Evolutionary conservation across 2,329 filamentous ascomycete species (phyloP).

Genomic region (Gnomoniopsis smithogilvyi): DNA sequence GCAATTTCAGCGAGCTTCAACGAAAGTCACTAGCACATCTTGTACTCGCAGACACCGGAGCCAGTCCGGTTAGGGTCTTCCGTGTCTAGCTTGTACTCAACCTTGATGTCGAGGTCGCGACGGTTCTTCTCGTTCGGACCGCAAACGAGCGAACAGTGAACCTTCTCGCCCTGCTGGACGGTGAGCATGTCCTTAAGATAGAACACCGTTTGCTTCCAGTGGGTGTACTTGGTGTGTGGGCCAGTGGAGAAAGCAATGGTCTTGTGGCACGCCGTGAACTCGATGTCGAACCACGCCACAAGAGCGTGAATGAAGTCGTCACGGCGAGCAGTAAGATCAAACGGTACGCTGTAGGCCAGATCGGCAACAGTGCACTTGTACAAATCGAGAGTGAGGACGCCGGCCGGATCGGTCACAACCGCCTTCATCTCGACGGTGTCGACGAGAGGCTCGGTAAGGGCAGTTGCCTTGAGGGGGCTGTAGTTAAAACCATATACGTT

Average conservation of each 20-base stretch:
- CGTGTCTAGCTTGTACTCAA: constrained; percentile 79
- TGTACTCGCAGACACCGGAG: constrained; percentile 74
- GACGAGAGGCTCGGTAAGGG: constrained; percentile 91
- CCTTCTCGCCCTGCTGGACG: constrained; percentile 79
- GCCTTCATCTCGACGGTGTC: constrained; percentile 98
- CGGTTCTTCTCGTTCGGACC: constrained; percentile 92
- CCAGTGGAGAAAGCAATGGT: constrained; percentile 95
- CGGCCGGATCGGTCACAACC: constrained; percentile 85
- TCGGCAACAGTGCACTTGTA: constrained; percentile 85
- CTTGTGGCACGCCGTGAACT: constrained; percentile 98
- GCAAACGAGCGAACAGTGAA: constrained; percentile 72
- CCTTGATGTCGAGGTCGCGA: constrained; percentile 87
- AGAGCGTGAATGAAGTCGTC: constrained; percentile 95
- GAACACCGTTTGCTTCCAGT: constrained; percentile 99
- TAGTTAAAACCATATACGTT: constrained; percentile 99
- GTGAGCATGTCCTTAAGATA: constrained; percentile 93
- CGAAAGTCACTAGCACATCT: constrained; percentile 56
- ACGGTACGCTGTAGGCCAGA: constrained; percentile 78
- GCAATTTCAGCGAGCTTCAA: background rate
- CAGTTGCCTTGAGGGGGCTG: constrained; percentile 86
- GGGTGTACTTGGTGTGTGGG: constrained; percentile 97
- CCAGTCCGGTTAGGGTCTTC: constrained; percentile 67
- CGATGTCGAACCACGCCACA: constrained; percentile 98
- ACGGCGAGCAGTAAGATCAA: constrained; percentile 72
- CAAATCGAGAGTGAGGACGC: constrained; percentile 84